Base-by-base conservation (phyloP, 2,329 filamentous ascomycete species). In the Claviceps sp. region DNA sequence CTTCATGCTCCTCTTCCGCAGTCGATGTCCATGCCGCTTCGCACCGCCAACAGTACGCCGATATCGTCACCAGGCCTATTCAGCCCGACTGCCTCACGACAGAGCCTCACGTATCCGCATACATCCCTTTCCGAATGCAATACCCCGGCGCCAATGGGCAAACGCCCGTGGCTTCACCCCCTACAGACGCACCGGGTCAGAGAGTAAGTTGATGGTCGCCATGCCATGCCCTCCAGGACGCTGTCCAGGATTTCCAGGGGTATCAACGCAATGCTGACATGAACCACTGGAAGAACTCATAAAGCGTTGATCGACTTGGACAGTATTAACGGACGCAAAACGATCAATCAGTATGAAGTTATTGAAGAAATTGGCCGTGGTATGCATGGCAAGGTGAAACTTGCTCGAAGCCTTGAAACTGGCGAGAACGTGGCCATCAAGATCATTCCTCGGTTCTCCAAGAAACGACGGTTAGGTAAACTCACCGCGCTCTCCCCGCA, bases 281-380 rank as follows among this genome's bases (percentile, higher is more conserved):
- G 29, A 34, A 34, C 29, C 29, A 34, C 29, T 4, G 29, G 29
- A 34, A 87, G 83, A 70, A 96, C 91, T 9, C 87, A 95, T 68
- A 88, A 90, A 56, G 90, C 88, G 50, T 83, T 90, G 61, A 88
- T 96, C 59, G 91, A 97, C 62, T 83, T 90, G 56, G 89, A 97
- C 66, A 80, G 80, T 50, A 77, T 88, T 56, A 95, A 91, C 5
- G 93, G 93, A 53, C 87, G 93, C 56, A 98, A 98, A 71, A 77
- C 90, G 50, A 95, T 98, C 74, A 98, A 98, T 63, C 86, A 96
- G 64, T 98, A 98, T 70, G 88, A 96, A 68, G 88, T 98, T 60
- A 85, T 97, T 57, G 87, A 95, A 66, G 93, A 98, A 69, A 87
- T 98, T 50, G 93, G 93, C 51, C 85, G 93, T 54, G 93, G 93